Conservation (phyloP, 257 asterid genomes). For the Oldenlandia corymbosa region DNA sequence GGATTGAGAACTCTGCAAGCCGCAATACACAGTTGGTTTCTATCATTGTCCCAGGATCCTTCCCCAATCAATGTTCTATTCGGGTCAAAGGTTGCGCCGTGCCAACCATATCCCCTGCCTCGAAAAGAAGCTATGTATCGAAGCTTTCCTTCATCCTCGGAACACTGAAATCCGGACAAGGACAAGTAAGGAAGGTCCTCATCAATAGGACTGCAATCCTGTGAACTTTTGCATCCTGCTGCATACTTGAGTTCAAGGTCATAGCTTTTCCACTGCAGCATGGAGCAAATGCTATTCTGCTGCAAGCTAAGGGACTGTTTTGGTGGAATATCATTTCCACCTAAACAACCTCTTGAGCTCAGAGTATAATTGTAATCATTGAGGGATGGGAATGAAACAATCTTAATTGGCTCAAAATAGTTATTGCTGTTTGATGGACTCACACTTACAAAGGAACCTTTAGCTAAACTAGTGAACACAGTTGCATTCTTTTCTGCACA, state of each 20-base stretch:
- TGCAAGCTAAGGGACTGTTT: conserved; percentile 25
- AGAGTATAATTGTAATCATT: conserved; percentile 34
- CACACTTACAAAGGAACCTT: conserved; percentile 42
- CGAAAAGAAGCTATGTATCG: conserved; percentile 30
- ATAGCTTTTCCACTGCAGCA: not conserved
- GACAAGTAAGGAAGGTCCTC: conserved; percentile 21
- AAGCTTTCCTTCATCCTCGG: conserved; percentile 24
- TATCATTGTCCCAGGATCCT: conserved; percentile 51
- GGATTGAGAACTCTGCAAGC: conserved; percentile 46
- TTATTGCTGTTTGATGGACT: conserved; percentile 15
- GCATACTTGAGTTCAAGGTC: conserved; percentile 36
- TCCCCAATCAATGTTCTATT: conserved; percentile 43
- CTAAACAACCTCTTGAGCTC: conserved; percentile 19
- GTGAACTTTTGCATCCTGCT: conserved; percentile 21
- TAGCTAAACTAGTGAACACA: conserved; percentile 31
- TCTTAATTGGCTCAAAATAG: conserved; percentile 41
- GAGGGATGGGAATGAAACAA: conserved; percentile 30
- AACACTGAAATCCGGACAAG: conserved; percentile 42
- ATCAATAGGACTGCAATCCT: conserved; percentile 29
- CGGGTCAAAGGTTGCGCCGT: conserved; percentile 11
- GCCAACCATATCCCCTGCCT: not conserved
- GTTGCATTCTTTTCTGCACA: conserved; percentile 23
- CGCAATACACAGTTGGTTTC: conserved; percentile 34
- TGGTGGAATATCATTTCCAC: conserved; percentile 11
- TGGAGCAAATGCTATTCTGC: conserved; percentile 26